Evolutionary conservation across 371 early-diverging fungal species (phyloP), one percentile per base, ranked within the genome.

Genomic region (Haplosporangium sp.): DNA sequence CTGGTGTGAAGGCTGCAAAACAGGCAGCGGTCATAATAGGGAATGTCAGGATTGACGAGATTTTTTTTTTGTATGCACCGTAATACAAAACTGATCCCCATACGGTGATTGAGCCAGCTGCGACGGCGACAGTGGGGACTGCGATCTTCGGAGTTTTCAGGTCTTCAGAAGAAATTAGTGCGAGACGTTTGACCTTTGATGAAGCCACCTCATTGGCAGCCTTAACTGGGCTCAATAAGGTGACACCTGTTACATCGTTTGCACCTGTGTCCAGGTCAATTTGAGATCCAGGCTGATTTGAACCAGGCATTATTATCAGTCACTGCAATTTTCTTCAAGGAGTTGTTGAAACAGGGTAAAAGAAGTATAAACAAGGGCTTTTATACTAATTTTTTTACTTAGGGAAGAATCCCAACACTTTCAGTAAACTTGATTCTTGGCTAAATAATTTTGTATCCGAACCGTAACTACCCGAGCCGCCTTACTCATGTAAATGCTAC

Each of bases 1-100:
- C 71, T 4, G 79, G 79, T n/a, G 79, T 78, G 45, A 78, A 78
- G 15, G 67, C 40, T 15, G 79, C 79, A 63, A 78, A 78, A 61
- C 62, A 66, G 37, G 79, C 79, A 0, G 74, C 74, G 1, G 79
- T 71, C 79, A 78, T 78, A 37, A 74, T 7, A 0, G 79, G 79
- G 64, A 78, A 78, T 15, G 71, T 67, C 48, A 67, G 9, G 40
- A 73, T 10, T 1, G 79, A 45, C 15, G 79, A 73, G 15, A 78
- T 27, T 57, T 63, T 69, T 15, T 52, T 69, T 64, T 78, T 78
- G 68, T 78, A 52, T 44, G 79, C 79, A 27, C 79, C 79, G n/a
- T 50, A 73, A 42, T 78, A 78, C 44, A 78, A 57, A 15, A 78
- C 37, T 3, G 74, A 66, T 7, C 56, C 69, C 79, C 79, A 78